Percentiles rank a stretch among this genome's conserved stretches.
These are phyloP conservation scores for Neurospora sp. DNA, from an alignment of 495 filamentous ascomycete species.

Conservation along the genomic window DNA sequence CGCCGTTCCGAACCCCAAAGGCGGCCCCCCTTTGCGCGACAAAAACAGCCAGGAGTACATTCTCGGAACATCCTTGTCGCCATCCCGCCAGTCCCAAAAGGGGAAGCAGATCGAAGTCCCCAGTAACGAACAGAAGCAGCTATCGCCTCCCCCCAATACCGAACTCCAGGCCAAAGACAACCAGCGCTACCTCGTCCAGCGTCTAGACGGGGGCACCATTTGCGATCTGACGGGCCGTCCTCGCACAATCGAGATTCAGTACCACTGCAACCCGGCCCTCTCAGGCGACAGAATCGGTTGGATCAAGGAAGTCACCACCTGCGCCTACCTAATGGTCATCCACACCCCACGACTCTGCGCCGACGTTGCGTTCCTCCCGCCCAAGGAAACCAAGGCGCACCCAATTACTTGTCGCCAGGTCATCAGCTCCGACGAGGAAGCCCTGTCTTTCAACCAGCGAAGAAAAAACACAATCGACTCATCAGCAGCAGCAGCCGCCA, in stretches of 20 bases:
- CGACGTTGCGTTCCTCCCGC: conserved; percentile 85
- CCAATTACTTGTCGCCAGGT: conserved; percentile 69
- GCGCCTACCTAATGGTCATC: conserved; percentile 89
- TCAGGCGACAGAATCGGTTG: conserved; percentile 75
- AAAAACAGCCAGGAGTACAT: conserved; percentile 67
- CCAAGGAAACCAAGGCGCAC: conserved; percentile 69
- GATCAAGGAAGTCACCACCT: conserved; percentile 93
- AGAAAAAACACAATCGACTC: conserved; percentile 18
- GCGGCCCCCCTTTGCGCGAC: conserved; percentile 64
- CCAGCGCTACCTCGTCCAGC: conserved; percentile 84
- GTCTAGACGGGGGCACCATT: conserved; percentile 69
- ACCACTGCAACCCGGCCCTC: conserved; percentile 77
- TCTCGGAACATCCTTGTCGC: conserved; percentile 48
- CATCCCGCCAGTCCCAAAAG: conserved; percentile 15
- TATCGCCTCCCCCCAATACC: conserved; percentile 39
- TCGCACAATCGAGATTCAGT: conserved; percentile 80
- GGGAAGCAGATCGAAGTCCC: conserved; percentile 23
- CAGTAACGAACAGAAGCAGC: conserved; percentile 14
- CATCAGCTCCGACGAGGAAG: conserved; percentile 44
- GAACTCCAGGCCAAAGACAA: conserved; percentile 75
- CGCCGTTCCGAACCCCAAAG: conserved; percentile 55
- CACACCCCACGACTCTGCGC: conserved; percentile 88
- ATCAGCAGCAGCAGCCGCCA: conserved; percentile 9
- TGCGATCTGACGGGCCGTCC: conserved; percentile 87
- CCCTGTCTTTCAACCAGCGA: conserved; percentile 43